Evolutionary conservation across 192 early-diverging fungal genomes (phyloP).

Genomic region (Coemansia sp.): DNA sequence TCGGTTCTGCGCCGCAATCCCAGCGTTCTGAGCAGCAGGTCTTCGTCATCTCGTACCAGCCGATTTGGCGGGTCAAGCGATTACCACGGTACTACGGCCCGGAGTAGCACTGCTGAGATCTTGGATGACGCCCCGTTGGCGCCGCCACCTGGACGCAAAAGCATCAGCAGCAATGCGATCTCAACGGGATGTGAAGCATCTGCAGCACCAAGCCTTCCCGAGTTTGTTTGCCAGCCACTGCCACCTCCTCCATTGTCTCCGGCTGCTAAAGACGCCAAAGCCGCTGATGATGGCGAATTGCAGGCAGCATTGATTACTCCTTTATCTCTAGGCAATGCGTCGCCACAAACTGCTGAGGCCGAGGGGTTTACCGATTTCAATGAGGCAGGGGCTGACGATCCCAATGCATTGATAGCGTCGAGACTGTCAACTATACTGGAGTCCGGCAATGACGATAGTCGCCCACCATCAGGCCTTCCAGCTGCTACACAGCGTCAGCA

Average conservation of each 20-base stretch:
- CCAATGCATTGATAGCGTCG: slow-evolving; percentile 4
- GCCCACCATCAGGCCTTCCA: background rate
- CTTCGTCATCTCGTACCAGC: slow-evolving; percentile 9
- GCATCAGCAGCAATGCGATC: slow-evolving; percentile 7
- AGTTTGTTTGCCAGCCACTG: slow-evolving; percentile 39
- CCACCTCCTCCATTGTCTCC: slow-evolving; percentile 28
- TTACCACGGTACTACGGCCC: background rate
- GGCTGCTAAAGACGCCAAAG: background rate
- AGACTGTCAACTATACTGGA: slow-evolving; percentile 47
- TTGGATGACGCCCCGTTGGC: slow-evolving; percentile 6
- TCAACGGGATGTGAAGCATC: slow-evolving; percentile 4
- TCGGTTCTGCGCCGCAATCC: slow-evolving; percentile 43
- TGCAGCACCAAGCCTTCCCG: slow-evolving; percentile 21
- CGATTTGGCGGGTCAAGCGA: slow-evolving; percentile 1
- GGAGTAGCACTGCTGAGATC: slow-evolving; percentile 5
- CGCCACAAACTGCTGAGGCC: background rate
- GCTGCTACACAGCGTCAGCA: background rate
- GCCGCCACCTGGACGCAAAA: slow-evolving; percentile 13
- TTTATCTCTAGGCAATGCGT: slow-evolving; percentile 18
- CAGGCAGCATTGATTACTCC: slow-evolving; percentile 30
- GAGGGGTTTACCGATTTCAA: background rate
- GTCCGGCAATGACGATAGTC: slow-evolving; percentile 13
- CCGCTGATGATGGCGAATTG: background rate
- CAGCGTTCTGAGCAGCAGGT: slow-evolving; percentile 22
- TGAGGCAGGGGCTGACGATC: background rate